Base-by-base conservation (phyloP, 306 rosid genomes). In the Rosa rugosa region DNA sequence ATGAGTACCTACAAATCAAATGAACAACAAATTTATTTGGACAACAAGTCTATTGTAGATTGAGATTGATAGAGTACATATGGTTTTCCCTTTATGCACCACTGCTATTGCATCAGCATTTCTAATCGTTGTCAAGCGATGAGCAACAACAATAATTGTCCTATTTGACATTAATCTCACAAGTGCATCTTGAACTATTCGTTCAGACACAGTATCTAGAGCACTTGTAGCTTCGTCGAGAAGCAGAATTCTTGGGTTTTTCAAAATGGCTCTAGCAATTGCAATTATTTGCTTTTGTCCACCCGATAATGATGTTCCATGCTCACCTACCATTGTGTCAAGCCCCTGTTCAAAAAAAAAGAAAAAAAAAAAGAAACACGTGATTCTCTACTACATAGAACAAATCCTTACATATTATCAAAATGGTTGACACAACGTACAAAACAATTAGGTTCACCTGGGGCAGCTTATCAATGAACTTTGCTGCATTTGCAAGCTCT, bases 201-300 rank as follows among this genome's bases (percentile, higher is more conserved):
- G 91, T 86, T 95, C 99, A 5, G 99, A 95, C 71, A 91, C 99
- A 1, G 97, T 79, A 87, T 95, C 99, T 45, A 95, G 71, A 2
- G 97, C 98, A 57, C 98, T 95, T 44, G 97, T 95, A 68, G 98
- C 99, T 87, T 95, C 98, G 78, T 95, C 99, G 31, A 95, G 97
- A 69, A 95, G 99, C 16, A 91, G 87, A 79, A 92, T 90, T 85
- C 27, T 92, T 0, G 99, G 98, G 71, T 95, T 90, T 90, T 95
- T 95, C 82, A 95, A 54, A 76, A 92, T 92, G 63, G 99, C 98
- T 76, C 99, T 88, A 77, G 98, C 97, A 74, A 95, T 92, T 56
- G 99, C 99, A 85, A 95, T 90, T 84, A 96, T 89, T 76, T 95
- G 99, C 91, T 92, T 95, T 82, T 95, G 99, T 2, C 99, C 99